Evolutionary conservation across 257 asterid genomes (phyloP), one percentile per base, ranked within the genome.

Genomic region (Catharanthus roseus): DNA sequence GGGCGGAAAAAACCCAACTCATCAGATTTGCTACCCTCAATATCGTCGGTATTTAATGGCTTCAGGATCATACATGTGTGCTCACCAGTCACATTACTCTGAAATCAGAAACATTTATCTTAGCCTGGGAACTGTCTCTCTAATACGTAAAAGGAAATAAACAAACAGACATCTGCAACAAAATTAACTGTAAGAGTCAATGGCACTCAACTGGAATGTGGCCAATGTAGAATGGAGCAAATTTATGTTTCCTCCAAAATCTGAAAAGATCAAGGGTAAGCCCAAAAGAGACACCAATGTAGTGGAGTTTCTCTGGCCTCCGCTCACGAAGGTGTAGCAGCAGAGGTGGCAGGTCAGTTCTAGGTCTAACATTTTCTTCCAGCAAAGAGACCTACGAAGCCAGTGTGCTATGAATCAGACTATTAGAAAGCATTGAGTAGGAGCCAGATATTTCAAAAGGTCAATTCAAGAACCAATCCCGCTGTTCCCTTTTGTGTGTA

Each of bases 271-370:
- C 95, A 70, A 81, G 82, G 64, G 96, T 91, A 66, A 95, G 97
- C 65, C 97, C 97, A 76, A 95, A 95, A 5, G 99, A 95, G 63
- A 91, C 99, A 16, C 99, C 96, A 54, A 91, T 78, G 72, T 95
- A 95, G 67, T 95, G 96, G 77, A 91, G 96, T 79, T 85, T 91
- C 79, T 93, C 99, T 29, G 99, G 93, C 65, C 77, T 79, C 71
- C 99, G 82, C 65, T 93, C 97, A 68, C 85, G 81, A 51, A 91
- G 96, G 75, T 90, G 96, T 76, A 89, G 87, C 74, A 95, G 95
- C 80, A 95, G 65, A 26, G 99, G 97, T 70, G 97, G 96, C 72
- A 95, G 96, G 80, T 91, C 82, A 10, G 75, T 70, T 77, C 95
- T 81, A 21, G 97, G 95, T 73, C 77, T 87, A 73, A 95, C 82